Evolutionary conservation across 2,329 filamentous ascomycete genomes (phyloP).

Genomic region (Blumeriella jaapii): DNA sequence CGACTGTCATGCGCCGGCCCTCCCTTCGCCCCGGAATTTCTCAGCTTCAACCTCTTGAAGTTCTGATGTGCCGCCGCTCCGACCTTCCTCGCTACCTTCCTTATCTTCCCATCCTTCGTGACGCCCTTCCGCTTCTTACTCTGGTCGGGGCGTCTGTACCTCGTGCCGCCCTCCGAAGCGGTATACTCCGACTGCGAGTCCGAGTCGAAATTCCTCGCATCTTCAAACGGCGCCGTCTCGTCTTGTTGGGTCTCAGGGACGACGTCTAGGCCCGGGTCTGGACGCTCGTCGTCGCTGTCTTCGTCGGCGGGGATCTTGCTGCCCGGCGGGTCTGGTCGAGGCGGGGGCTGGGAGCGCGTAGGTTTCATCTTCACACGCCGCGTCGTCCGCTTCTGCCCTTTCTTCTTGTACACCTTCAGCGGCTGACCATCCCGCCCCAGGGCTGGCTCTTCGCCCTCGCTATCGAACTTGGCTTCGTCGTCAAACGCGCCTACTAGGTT

Average conservation of each 20-base stretch:
- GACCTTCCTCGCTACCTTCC: constrained; percentile 46
- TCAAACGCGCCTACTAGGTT: constrained; percentile 49
- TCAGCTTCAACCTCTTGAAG: constrained; percentile 54
- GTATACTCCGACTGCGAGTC: constrained; percentile 25
- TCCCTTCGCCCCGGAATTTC: constrained; percentile 50
- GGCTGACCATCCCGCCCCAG: constrained; percentile 46
- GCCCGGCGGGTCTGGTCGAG: constrained; percentile 15
- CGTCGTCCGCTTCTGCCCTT: constrained; percentile 71
- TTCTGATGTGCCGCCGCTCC: constrained; percentile 54
- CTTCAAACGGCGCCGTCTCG: constrained; percentile 10
- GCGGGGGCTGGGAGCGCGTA: constrained; percentile 40
- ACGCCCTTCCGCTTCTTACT: constrained; percentile 20
- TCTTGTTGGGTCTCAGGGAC: constrained; percentile 21
- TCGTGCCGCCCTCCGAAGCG: constrained; percentile 27
- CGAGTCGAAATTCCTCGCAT: constrained; percentile 25
- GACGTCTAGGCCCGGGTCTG: constrained; percentile 5
- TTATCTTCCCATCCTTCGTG: constrained; percentile 32
- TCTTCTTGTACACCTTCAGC: constrained; percentile 64
- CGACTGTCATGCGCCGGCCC: constrained; percentile 44
- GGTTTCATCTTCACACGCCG: constrained; percentile 53
- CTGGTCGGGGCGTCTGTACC: constrained; percentile 25
- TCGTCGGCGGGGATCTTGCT: constrained; percentile 26
- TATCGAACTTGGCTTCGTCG: constrained; percentile 48
- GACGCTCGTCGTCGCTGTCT: constrained; percentile 29
- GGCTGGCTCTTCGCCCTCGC: constrained; percentile 33